Percentiles rank a stretch among this genome's conserved stretches.
phyloP scores from a whole-genome alignment of 1,284 basidiomycete genomes.

The Heimioporus punctisporus region DNA sequence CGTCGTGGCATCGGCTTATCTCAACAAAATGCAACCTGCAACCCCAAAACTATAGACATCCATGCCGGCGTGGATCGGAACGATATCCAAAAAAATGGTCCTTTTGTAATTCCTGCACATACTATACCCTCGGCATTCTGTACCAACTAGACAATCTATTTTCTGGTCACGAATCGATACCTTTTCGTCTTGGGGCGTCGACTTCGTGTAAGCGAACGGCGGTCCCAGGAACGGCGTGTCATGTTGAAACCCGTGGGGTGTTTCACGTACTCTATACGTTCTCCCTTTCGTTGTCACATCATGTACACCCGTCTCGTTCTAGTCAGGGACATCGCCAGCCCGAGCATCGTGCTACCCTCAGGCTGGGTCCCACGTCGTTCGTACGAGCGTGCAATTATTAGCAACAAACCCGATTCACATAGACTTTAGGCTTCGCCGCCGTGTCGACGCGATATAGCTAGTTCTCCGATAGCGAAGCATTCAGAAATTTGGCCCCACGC shows the following conservation, averaged over 20 bases:
- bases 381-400: no score
- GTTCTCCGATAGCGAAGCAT: not conserved
- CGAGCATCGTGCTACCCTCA: no score
- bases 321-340: no score
- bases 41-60: constrained; percentile 35
- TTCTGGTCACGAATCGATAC: not conserved
- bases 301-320: no score
- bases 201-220: not conserved
- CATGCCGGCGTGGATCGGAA: no score
- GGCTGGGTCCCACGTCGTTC: no score
- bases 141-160: constrained; percentile 14
- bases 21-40: constrained; percentile 70
- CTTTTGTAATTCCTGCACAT: constrained; percentile 13
- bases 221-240: no score
- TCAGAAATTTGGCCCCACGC: not conserved
- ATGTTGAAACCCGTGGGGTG: no score
- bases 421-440: constrained; percentile 4
- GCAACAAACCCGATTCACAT: not conserved
- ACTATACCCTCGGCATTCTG: constrained; percentile 24
- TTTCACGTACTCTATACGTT: no score
- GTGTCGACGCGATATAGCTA: not conserved
- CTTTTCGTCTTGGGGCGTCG: constrained; percentile 8
- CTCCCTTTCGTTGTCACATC: no score
- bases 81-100: constrained; percentile 17
- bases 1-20: constrained; percentile 59